phyloP scores from a whole-genome alignment of 176 grass and related monocot species.

The Eragrostis nindensis region DNA sequence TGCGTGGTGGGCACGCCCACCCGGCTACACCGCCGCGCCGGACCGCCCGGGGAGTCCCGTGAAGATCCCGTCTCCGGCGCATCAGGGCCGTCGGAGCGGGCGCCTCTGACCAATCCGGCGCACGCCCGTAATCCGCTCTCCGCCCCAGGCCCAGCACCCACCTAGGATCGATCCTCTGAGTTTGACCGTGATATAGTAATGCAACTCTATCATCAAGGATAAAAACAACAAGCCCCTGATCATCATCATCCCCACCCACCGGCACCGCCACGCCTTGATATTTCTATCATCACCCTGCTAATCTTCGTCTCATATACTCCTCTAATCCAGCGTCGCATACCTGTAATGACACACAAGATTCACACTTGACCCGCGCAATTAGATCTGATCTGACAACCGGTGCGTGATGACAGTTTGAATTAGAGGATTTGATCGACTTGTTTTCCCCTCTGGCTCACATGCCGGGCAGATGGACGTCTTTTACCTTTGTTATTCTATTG shows the following conservation, averaged over 20 bases:
- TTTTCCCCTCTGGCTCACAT: slow-evolving; percentile 20
- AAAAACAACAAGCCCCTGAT: neutral
- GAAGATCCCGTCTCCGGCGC: neutral
- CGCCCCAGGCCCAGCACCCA: slow-evolving; percentile 14
- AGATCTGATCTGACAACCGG: slow-evolving; percentile 47
- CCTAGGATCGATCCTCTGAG: slow-evolving; percentile 41
- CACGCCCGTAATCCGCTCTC: slow-evolving; percentile 37
- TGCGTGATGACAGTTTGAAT: slow-evolving; percentile 18
- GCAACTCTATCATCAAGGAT: neutral
- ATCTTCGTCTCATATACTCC: neutral
- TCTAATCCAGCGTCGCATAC: neutral
- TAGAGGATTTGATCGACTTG: neutral
- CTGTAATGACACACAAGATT: neutral
- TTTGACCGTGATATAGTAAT: slow-evolving; percentile 27
- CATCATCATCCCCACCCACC: slow-evolving; percentile 24
- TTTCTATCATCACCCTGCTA: neutral
- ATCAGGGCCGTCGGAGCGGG: neutral
- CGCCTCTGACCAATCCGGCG: slow-evolving; percentile 34
- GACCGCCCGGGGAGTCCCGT: slow-evolving; percentile 16
- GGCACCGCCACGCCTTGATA: neutral
- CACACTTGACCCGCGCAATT: slow-evolving; percentile 6
- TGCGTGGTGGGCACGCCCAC: slow-evolving; percentile 14
- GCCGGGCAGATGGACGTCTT: slow-evolving; percentile 1
- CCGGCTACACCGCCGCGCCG: neutral
- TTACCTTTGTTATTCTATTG: slow-evolving; percentile 44